phyloP scores from a whole-genome alignment of 441 rosid species.

The Cnidoscolus chayamansa region DNA sequence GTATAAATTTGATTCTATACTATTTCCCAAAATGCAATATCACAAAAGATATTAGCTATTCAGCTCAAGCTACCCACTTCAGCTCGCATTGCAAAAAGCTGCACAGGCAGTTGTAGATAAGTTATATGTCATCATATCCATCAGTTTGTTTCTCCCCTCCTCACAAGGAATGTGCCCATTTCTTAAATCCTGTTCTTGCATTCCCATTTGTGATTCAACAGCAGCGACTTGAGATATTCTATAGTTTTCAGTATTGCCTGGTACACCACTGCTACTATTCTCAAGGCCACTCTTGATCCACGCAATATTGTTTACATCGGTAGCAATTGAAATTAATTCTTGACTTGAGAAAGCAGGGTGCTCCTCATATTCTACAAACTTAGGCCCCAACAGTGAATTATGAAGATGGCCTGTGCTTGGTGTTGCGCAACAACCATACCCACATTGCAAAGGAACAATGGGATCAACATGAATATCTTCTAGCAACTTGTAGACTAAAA shows the following conservation, averaged over 20 bases:
- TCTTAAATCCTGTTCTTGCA: slow-evolving; percentile 39
- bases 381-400: slow-evolving; percentile 61
- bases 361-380: slow-evolving; percentile 77
- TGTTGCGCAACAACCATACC: slow-evolving; percentile 60
- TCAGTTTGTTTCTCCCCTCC: slow-evolving; percentile 46
- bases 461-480: slow-evolving; percentile 55
- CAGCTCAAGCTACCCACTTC: slow-evolving; percentile 49
- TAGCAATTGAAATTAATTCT: slow-evolving; percentile 73
- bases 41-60: slow-evolving; percentile 7
- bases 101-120: slow-evolving; percentile 44
- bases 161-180: slow-evolving; percentile 30
- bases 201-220: slow-evolving; percentile 35
- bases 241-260: slow-evolving; percentile 27
- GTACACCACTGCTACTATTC: slow-evolving; percentile 25
- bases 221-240: slow-evolving; percentile 32
- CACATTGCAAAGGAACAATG: slow-evolving; percentile 55
- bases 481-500: slow-evolving; percentile 44
- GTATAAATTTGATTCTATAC: slow-evolving; percentile 20
- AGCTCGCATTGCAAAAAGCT: slow-evolving; percentile 45
- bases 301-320: slow-evolving; percentile 81
- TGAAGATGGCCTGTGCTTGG: slow-evolving; percentile 26
- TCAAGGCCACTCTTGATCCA: slow-evolving; percentile 79
- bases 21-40: slow-evolving; percentile 9
- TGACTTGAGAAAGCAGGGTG: slow-evolving; percentile 56
- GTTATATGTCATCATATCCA: slow-evolving; percentile 35